phyloP scores from a whole-genome alignment of 345 rosid genomes.

The Isatis tinctoria region DNA sequence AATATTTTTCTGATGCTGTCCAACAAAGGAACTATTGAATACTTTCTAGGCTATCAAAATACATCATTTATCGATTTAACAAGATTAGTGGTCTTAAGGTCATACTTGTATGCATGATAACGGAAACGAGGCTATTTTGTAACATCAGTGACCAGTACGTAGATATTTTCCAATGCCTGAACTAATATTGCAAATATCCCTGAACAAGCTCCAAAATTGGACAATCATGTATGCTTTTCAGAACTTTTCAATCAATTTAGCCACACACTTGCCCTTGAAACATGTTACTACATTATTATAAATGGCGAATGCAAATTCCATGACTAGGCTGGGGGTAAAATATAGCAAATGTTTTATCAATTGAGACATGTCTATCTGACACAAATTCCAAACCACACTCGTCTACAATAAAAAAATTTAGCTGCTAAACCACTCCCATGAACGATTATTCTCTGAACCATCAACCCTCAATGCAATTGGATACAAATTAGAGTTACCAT shows the following conservation, averaged over 20 bases:
- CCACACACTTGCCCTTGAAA: not conserved
- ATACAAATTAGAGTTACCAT: not conserved
- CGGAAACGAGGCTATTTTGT: not conserved
- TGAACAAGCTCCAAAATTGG: not conserved
- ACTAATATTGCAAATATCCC: not conserved
- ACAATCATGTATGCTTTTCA: not conserved
- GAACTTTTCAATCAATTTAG: not conserved
- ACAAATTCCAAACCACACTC: no score
- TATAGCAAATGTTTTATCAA: no score
- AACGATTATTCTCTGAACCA: no score
- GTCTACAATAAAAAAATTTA: no score
- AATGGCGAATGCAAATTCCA: not conserved
- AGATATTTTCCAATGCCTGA: not conserved
- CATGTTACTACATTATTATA: not conserved
- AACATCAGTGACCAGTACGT: not conserved
- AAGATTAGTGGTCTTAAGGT: not conserved
- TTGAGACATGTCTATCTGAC: no score
- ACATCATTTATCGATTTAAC: not conserved
- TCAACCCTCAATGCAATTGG: not conserved
- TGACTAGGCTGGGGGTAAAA: no score
- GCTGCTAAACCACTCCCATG: no score
- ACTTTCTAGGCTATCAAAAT: not conserved
- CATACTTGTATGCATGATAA: not conserved
- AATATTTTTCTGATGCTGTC: not conserved
- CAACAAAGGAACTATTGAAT: not conserved